A percentile compares a stretch with the other conserved stretches of the same genome.
These are phyloP conservation scores for Nowakowskiella sp. DNA, from an alignment of 192 early-diverging fungal species.

Conservation along the genomic window DNA sequence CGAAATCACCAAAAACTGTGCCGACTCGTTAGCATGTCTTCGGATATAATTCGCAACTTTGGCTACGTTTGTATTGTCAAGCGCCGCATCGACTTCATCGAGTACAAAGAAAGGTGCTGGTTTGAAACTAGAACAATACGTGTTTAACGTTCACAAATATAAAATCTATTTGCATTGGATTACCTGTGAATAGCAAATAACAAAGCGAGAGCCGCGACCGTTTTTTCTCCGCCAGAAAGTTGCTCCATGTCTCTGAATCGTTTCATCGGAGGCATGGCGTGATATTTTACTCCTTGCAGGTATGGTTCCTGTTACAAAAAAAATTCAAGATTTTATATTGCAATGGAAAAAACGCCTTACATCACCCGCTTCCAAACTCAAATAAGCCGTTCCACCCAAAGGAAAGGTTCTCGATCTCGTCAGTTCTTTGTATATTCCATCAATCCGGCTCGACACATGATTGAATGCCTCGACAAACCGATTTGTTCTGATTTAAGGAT, in stretches of 20 bases:
- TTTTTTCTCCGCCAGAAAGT: constrained; percentile 97
- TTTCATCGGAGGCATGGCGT: constrained; percentile 99
- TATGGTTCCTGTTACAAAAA: constrained; percentile 69
- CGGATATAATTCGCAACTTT: constrained; percentile 87
- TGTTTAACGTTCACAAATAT: neutral
- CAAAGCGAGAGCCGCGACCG: constrained; percentile 90
- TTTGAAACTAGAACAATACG: constrained; percentile 51
- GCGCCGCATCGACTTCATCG: constrained; percentile 97
- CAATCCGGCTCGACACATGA: constrained; percentile 87
- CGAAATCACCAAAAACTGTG: constrained; percentile 98
- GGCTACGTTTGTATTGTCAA: constrained; percentile 94
- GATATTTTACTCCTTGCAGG: constrained; percentile 87
- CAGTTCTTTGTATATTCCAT: constrained; percentile 92
- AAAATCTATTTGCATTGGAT: neutral
- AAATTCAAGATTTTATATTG: neutral
- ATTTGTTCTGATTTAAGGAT: constrained; percentile 45
- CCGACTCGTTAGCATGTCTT: constrained; percentile 48
- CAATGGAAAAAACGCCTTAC: constrained; percentile 20
- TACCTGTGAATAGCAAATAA: constrained; percentile 91
- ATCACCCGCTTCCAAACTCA: constrained; percentile 85
- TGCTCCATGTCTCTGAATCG: constrained; percentile 99
- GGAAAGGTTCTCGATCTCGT: constrained; percentile 81
- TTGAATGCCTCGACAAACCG: constrained; percentile 74
- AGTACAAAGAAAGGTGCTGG: constrained; percentile 99
- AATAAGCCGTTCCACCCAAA: constrained; percentile 87